phyloP scores from a whole-genome alignment of 2,329 filamentous ascomycete genomes.

The Aspergillus novoparasiticus region DNA sequence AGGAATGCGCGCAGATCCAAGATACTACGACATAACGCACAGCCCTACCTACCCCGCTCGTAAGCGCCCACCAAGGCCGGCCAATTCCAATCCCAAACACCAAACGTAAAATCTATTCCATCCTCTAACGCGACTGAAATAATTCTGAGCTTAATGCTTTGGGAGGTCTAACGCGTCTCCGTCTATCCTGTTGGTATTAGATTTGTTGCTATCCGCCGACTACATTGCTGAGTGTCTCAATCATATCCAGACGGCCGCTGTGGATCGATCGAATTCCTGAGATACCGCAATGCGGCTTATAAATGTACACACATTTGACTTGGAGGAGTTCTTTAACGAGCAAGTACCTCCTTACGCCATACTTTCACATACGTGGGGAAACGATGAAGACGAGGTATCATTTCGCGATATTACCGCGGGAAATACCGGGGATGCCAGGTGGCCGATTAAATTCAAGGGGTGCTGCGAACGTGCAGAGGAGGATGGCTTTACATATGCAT shows the following conservation, averaged over 20 bases:
- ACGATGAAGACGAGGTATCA: background rate
- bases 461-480: background rate
- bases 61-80: too few species aligned
- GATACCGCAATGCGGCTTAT: background rate
- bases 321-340: background rate
- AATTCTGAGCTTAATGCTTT: background rate
- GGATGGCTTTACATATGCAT: background rate
- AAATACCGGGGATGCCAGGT: background rate
- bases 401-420: background rate
- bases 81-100: too few species aligned
- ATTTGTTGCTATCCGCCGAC: background rate
- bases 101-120: background rate
- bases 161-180: background rate
- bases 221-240: background rate
- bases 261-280: background rate
- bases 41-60: too few species aligned
- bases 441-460: background rate
- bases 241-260: background rate
- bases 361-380: background rate
- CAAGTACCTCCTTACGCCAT: background rate
- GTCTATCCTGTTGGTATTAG: background rate
- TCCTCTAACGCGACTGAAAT: background rate
- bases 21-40: too few species aligned
- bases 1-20: too few species aligned
- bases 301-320: background rate